Evolutionary conservation across 108 stramenopile genomes (phyloP).

Genomic region (Cyclostephanos tholiformis): DNA sequence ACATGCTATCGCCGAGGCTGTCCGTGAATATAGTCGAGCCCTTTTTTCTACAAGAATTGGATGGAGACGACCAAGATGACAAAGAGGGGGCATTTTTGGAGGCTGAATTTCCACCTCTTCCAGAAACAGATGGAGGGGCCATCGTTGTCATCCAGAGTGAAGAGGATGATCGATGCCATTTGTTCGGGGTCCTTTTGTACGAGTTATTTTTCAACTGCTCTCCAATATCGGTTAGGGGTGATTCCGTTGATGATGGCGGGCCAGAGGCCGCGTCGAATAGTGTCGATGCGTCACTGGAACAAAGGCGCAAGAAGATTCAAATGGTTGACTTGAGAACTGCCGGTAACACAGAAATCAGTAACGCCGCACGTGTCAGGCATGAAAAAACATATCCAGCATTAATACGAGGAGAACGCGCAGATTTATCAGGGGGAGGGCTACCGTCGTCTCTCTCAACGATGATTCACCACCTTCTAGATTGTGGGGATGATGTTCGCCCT

Average conservation of each 20-base stretch:
- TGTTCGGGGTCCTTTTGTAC: constrained; percentile 28
- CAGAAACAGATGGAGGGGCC: background rate
- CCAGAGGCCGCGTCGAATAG: background rate
- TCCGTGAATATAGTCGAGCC: constrained; percentile 16
- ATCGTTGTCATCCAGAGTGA: constrained; percentile 10
- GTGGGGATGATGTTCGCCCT: constrained; percentile 9
- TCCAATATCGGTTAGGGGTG: background rate
- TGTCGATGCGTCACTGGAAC: background rate
- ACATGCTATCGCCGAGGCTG: constrained; percentile 31
- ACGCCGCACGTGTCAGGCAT: too few species aligned
- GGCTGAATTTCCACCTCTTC: constrained; percentile 6
- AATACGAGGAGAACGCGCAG: background rate
- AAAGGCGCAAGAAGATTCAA: background rate
- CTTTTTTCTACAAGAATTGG: constrained; percentile 7
- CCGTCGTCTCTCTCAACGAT: constrained; percentile 21
- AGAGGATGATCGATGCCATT: constrained; percentile 17
- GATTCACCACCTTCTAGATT: constrained; percentile 31
- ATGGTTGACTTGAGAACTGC: too few species aligned
- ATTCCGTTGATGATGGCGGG: background rate
- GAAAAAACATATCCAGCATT: too few species aligned
- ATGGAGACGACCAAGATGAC: background rate
- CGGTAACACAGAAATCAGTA: too few species aligned
- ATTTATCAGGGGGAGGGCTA: constrained; percentile 5
- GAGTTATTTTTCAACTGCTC: constrained; percentile 16
- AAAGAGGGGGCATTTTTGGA: constrained; percentile 8